Evolutionary conservation across 805 yeast genomes (phyloP).

Genomic region (Kluyveromyces aestuarii): DNA sequence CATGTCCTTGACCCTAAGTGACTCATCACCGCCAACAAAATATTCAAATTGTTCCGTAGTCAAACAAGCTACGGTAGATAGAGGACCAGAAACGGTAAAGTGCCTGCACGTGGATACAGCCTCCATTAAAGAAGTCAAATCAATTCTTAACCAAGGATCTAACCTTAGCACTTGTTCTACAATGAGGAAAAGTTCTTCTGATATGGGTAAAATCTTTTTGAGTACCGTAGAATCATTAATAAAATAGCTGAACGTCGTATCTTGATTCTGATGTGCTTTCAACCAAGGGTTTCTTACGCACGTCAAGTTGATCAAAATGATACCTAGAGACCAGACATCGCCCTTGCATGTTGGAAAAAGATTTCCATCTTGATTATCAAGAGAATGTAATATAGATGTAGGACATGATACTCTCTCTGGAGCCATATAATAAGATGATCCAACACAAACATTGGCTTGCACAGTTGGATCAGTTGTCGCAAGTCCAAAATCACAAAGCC

Average conservation of each 20-base stretch:
- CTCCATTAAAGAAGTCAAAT: slow-evolving; percentile 12
- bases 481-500: slow-evolving; percentile 82
- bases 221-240: slow-evolving; percentile 47
- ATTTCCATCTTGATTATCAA: slow-evolving; percentile 8
- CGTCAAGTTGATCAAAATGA: slow-evolving; percentile 68
- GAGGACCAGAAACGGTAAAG: slow-evolving; percentile 24
- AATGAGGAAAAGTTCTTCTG: slow-evolving; percentile 48
- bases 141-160: slow-evolving; percentile 29
- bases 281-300: slow-evolving; percentile 91
- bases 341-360: slow-evolving; percentile 59
- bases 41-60: slow-evolving; percentile 10
- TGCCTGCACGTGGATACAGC: slow-evolving; percentile 17
- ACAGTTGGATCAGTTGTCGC: slow-evolving; percentile 54
- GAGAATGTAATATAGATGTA: slow-evolving; percentile 25
- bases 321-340: slow-evolving; percentile 83
- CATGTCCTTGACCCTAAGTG: slow-evolving; percentile 13
- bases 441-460: slow-evolving; percentile 69
- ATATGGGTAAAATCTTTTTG: slow-evolving; percentile 62
- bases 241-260: slow-evolving; percentile 57
- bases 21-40: slow-evolving; percentile 13
- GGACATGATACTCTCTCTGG: slow-evolving; percentile 60
- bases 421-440: slow-evolving; percentile 87
- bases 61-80: slow-evolving; percentile 16
- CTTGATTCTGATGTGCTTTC: slow-evolving; percentile 54
- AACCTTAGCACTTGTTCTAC: slow-evolving; percentile 29